A percentile compares a stretch with the other conserved stretches of the same genome.
phyloP scores from a whole-genome alignment of 495 filamentous ascomycete species.

The Rostrohypoxylon terebratum region DNA sequence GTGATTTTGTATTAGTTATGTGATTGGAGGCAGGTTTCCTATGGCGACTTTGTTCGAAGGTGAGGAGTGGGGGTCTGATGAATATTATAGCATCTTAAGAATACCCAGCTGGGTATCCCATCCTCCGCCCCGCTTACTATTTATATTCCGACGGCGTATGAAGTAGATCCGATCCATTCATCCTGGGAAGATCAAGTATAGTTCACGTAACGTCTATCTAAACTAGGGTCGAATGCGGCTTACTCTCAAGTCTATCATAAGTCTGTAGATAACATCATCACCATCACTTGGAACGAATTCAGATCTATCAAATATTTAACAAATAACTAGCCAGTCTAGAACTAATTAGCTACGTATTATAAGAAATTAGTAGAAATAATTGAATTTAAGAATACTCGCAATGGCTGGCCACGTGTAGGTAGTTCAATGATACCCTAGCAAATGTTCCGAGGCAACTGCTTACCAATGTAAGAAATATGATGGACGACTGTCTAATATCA shows the following conservation, averaged over 20 bases:
- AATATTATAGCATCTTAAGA: background rate
- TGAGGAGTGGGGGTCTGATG: background rate
- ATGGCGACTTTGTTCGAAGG: background rate
- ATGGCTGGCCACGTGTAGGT: slow-evolving; percentile 44
- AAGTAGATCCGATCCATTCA: background rate
- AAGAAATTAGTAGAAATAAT: background rate
- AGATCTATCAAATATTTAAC: background rate
- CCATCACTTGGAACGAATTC: background rate
- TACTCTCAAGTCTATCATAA: background rate
- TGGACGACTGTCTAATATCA: slow-evolving; percentile 46
- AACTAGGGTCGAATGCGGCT: background rate
- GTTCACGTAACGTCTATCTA: no score
- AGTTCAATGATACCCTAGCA: background rate
- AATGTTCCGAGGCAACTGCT: background rate
- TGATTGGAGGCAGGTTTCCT: background rate
- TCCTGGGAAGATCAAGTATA: background rate
- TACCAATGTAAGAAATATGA: slow-evolving; percentile 34
- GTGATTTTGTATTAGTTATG: background rate
- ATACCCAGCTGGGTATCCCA: background rate
- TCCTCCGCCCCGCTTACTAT: slow-evolving; percentile 5
- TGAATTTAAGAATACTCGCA: background rate
- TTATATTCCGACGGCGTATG: background rate
- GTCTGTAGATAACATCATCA: background rate
- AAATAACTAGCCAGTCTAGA: background rate
- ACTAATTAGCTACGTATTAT: background rate